These are phyloP conservation scores for Emergomyces pasteurianus DNA, from an alignment of 2,329 filamentous ascomycete genomes.

Conservation along the genomic window DNA sequence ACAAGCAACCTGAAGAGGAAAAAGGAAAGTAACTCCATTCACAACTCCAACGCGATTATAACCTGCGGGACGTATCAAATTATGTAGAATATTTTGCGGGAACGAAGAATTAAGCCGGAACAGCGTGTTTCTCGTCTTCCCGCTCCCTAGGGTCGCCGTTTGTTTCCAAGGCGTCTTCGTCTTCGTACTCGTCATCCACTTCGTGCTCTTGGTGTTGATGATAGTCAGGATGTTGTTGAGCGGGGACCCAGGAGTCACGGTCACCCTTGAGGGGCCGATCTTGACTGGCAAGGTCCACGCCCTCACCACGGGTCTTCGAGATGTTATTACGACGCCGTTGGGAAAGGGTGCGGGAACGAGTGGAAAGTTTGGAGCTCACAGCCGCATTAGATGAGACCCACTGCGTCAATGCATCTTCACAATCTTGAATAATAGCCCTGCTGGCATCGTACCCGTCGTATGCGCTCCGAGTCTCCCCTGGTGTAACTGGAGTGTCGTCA, in stretches of 20 bases:
- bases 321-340: slow-evolving; percentile 69
- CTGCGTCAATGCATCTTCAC: slow-evolving; percentile 92
- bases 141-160: neutral
- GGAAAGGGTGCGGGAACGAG: slow-evolving; percentile 74
- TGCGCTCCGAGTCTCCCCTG: slow-evolving; percentile 86
- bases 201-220: slow-evolving; percentile 22
- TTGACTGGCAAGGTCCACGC: slow-evolving; percentile 71
- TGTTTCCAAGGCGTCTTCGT: slow-evolving; percentile 6
- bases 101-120: neutral
- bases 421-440: slow-evolving; percentile 98
- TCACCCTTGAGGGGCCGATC: slow-evolving; percentile 69
- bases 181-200: slow-evolving; percentile 31
- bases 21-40: neutral
- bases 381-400: slow-evolving; percentile 88
- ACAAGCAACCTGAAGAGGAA: neutral
- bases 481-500: slow-evolving; percentile 92
- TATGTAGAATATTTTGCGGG: neutral
- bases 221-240: slow-evolving; percentile 44
- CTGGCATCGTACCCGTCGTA: slow-evolving; percentile 98
- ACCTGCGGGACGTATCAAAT: neutral
- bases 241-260: slow-evolving; percentile 69
- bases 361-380: slow-evolving; percentile 76
- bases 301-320: slow-evolving; percentile 52
- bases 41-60: neutral
- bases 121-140: neutral